Percentiles rank a stretch among this genome's conserved stretches.
Evolutionary conservation across 208 protist species (phyloP).

Genomic region (Phytomonas serpens): DNA sequence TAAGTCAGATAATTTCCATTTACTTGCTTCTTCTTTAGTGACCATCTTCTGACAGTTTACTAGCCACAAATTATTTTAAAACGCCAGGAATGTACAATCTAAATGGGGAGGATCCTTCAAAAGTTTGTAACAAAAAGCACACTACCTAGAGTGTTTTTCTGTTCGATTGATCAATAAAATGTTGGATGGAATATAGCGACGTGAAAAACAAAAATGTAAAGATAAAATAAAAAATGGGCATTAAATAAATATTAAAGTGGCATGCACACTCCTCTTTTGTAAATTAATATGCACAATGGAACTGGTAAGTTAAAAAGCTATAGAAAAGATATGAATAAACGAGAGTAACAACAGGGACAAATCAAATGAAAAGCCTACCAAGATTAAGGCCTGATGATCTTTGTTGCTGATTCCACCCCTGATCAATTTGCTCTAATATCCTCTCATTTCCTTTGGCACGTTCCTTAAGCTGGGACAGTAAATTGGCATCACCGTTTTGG

Average conservation of each 20-base stretch:
- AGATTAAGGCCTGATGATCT: slow-evolving; percentile 34
- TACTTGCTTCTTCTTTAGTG: slow-evolving; percentile 48
- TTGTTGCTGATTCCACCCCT: slow-evolving; percentile 53
- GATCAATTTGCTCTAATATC: slow-evolving; percentile 45
- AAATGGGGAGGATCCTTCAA: slow-evolving; percentile 6
- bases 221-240: slow-evolving; percentile 8
- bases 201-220: slow-evolving; percentile 4
- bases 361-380: slow-evolving; percentile 29
- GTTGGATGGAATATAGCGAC: background rate
- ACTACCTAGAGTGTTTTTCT: background rate
- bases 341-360: background rate
- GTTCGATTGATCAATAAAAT: background rate
- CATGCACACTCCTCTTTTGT: background rate
- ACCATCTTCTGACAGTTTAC: slow-evolving; percentile 19
- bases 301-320: slow-evolving; percentile 2
- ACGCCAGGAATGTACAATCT: background rate
- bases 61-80: slow-evolving; percentile 2
- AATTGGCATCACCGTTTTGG: slow-evolving; percentile 36
- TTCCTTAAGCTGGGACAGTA: slow-evolving; percentile 56
- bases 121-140: slow-evolving; percentile 8
- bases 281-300: background rate
- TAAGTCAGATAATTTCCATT: slow-evolving; percentile 86
- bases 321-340: background rate
- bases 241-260: slow-evolving; percentile 7
- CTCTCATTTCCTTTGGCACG: slow-evolving; percentile 52